Conservation (phyloP, 768 basidiomycete genomes). For the Boletus reticuloceps region DNA sequence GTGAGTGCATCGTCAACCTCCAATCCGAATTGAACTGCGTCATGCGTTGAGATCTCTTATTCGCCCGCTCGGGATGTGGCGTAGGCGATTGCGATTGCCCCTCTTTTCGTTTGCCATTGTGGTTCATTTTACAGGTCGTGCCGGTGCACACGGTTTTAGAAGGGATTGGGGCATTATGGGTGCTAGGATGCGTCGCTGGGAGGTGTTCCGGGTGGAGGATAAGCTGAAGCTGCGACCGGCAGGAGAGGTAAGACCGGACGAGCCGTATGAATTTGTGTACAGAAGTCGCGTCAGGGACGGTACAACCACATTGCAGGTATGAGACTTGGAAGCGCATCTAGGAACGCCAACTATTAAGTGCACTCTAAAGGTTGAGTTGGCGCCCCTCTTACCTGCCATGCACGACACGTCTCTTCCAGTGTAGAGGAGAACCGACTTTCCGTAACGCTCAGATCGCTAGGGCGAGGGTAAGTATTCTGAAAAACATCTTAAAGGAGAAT, state of each 20-base stretch:
- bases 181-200: slow-evolving; percentile 54
- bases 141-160: slow-evolving; percentile 27
- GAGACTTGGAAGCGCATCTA: slow-evolving; percentile 44
- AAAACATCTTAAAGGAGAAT: not conserved
- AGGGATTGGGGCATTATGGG: slow-evolving; percentile 47
- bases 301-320: slow-evolving; percentile 63
- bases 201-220: slow-evolving; percentile 37
- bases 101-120: slow-evolving; percentile 1
- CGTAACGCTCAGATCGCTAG: slow-evolving; percentile 49
- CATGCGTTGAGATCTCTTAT: not conserved
- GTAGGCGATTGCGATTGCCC: not conserved
- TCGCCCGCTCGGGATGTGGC: not conserved
- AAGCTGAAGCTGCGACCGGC: slow-evolving; percentile 31
- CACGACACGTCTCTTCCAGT: slow-evolving; percentile 51
- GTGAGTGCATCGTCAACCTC: not conserved
- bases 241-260: slow-evolving; percentile 16
- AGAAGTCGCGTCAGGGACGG: slow-evolving; percentile 44
- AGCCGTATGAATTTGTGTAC: slow-evolving; percentile 41
- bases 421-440: slow-evolving; percentile 43
- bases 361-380: not conserved
- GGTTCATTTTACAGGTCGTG: slow-evolving; percentile 12
- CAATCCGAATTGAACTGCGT: not conserved
- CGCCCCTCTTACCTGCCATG: slow-evolving; percentile 42
- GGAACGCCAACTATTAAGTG: not conserved
- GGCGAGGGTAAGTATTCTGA: not conserved